Evolutionary conservation across 768 basidiomycete genomes (phyloP).

Genomic region (Lactarius akahatsu): DNA sequence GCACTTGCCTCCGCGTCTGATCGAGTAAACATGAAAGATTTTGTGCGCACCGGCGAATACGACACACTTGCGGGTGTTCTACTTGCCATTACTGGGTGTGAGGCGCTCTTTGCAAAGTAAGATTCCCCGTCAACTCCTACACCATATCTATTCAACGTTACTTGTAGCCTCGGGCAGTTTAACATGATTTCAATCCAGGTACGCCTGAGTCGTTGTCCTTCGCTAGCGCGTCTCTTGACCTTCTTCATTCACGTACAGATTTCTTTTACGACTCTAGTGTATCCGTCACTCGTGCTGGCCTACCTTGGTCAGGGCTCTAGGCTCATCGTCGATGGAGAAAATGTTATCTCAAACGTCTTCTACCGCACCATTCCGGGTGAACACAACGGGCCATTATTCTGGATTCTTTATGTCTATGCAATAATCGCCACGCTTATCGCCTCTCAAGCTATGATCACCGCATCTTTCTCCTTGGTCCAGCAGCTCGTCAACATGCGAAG

Average conservation of each 20-base stretch:
- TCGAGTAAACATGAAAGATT: slow-evolving; percentile 41
- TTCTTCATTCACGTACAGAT: slow-evolving; percentile 35
- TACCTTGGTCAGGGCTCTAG: slow-evolving; percentile 74
- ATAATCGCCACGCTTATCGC: slow-evolving; percentile 66
- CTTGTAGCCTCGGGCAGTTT: slow-evolving; percentile 61
- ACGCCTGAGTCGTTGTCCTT: slow-evolving; percentile 14
- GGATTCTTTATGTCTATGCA: slow-evolving; percentile 64
- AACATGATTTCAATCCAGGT: slow-evolving; percentile 58
- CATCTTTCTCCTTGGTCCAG: slow-evolving; percentile 59
- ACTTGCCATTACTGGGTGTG: slow-evolving; percentile 67
- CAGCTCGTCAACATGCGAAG: slow-evolving; percentile 64
- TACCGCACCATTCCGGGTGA: slow-evolving; percentile 64
- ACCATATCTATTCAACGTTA: background rate
- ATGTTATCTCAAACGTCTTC: slow-evolving; percentile 55
- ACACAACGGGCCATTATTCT: slow-evolving; percentile 53
- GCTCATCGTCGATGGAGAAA: slow-evolving; percentile 51
- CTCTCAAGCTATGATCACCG: slow-evolving; percentile 69
- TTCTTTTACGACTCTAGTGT: slow-evolving; percentile 53
- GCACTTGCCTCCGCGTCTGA: background rate
- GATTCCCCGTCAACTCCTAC: background rate
- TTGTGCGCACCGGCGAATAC: slow-evolving; percentile 62
- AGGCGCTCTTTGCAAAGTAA: slow-evolving; percentile 67
- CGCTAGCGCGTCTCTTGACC: background rate
- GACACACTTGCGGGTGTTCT: slow-evolving; percentile 62
- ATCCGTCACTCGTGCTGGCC: slow-evolving; percentile 58